Percentiles rank a stretch among this genome's conserved stretches.
phyloP scores from a whole-genome alignment of 768 basidiomycete genomes.

The Cubamyces lactineus region DNA sequence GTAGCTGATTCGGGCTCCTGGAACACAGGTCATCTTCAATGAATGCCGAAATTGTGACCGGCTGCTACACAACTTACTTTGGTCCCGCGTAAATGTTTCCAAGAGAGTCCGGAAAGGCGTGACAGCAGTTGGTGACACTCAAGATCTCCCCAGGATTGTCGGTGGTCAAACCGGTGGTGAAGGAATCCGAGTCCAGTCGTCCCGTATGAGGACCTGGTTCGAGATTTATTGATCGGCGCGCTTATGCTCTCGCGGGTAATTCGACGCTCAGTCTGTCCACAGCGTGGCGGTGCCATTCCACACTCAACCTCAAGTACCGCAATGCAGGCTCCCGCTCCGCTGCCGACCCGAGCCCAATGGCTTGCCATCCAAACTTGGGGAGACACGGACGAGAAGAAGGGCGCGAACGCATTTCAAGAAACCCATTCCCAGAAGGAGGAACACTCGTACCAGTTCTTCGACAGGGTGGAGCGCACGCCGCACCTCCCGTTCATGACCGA shows the following conservation, averaged over 20 bases:
- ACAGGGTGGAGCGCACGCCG: too few species aligned
- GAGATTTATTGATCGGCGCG: too few species aligned
- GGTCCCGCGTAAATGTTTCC: neutral
- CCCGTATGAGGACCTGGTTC: neutral
- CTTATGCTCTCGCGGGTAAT: too few species aligned
- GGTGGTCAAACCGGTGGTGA: neutral
- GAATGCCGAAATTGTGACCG: neutral
- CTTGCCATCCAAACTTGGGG: neutral
- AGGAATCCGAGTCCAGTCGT: neutral
- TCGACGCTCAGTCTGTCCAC: too few species aligned
- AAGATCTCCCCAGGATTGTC: neutral
- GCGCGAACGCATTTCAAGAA: too few species aligned
- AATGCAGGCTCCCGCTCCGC: neutral
- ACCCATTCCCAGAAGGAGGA: too few species aligned
- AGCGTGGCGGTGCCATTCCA: too few species aligned
- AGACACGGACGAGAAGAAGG: neutral
- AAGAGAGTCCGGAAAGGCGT: constrained; percentile 2
- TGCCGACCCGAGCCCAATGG: neutral
- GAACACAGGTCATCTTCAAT: neutral
- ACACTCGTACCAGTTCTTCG: too few species aligned
- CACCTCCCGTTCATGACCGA: too few species aligned
- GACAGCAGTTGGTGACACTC: neutral
- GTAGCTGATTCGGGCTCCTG: neutral
- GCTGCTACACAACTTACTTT: neutral
- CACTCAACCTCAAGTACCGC: too few species aligned